These are phyloP conservation scores for Colletotrichum sp. DNA, from an alignment of 2,329 filamentous ascomycete genomes.

Conservation along the genomic window DNA sequence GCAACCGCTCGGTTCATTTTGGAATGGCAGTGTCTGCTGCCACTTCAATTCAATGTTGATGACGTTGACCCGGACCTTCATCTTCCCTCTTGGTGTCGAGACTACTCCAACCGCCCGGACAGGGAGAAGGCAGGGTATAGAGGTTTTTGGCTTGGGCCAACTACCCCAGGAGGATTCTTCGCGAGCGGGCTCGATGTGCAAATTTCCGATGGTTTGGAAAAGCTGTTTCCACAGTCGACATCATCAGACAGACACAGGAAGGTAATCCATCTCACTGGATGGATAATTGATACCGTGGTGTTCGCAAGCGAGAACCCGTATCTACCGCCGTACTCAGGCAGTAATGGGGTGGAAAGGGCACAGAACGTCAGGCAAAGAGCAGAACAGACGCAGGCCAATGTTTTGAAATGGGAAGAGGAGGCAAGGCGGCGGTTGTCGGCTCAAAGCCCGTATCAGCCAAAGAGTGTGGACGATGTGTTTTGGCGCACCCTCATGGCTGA, in stretches of 20 bases:
- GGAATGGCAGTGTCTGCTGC: not conserved
- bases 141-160: not conserved
- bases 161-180: not conserved
- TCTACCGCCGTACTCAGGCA: not conserved
- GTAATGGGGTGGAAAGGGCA: not conserved
- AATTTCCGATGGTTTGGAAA: not conserved
- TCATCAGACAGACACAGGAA: not conserved
- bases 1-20: not conserved
- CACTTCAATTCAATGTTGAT: not conserved
- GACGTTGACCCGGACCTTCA: not conserved
- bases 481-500: not conserved
- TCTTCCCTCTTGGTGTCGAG: not conserved
- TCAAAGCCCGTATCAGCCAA: not conserved
- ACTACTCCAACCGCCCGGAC: not conserved
- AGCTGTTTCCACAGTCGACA: not conserved
- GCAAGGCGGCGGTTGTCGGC: not conserved
- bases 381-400: not conserved
- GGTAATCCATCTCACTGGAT: not conserved
- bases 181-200: not conserved
- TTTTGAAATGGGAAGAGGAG: not conserved
- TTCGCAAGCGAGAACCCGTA: not conserved
- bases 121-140: not conserved
- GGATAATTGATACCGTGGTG: not conserved
- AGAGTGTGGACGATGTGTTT: not conserved
- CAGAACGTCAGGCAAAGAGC: not conserved